Base-by-base conservation (phyloP, 192 early-diverging fungal species). In the Linnemannia zychae region DNA sequence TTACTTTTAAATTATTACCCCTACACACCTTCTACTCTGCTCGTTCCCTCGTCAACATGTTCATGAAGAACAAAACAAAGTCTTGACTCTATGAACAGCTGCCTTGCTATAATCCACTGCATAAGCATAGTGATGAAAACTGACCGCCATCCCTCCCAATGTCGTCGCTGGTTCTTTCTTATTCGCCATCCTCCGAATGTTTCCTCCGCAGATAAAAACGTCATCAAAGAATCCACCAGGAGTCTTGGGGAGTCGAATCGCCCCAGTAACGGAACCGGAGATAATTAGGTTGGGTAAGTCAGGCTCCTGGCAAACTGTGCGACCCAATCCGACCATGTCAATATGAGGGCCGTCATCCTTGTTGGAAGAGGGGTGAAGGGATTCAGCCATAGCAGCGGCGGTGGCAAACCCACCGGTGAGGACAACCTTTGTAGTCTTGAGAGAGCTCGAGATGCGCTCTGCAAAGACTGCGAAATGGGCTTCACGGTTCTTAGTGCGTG, bases 391-490 rank as follows among this genome's bases (percentile, higher is more conserved):
- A 33, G 68, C 78, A 2, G 48, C 22, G 9, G 71, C 71, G 31
- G 50, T 57, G 20, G 67, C 52, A 34, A 79, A 79, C 22, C 77
- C 78, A 18, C 78, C 78, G 7, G 78, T 79, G 31, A 79, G 71
- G 36, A 72, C 66, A 34, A 79, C 60, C 20, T 72, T 73, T 20
- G 78, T 72, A 24, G 28, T 50, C 22, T 33, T 67, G 24, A 79
- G 47, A 12, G 69, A 57, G n/a, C 57, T 72, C 3, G 78, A 79
- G 71, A 79, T 79, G 22, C 71, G 70, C 13, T 79, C 78, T 11
- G 78, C 78, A 79, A 79, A 79, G 18, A 79, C 78, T 18, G 78
- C 78, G n/a, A 72, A 79, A 31, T 79, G 78, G 28, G 78, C 78
- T 60, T 79, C 78, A 13, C 78, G 78, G 20, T 65, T 33, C 15